Evolutionary conservation across 2,329 filamentous ascomycete genomes (phyloP).

Genomic region (Rosellinia necatrix): DNA sequence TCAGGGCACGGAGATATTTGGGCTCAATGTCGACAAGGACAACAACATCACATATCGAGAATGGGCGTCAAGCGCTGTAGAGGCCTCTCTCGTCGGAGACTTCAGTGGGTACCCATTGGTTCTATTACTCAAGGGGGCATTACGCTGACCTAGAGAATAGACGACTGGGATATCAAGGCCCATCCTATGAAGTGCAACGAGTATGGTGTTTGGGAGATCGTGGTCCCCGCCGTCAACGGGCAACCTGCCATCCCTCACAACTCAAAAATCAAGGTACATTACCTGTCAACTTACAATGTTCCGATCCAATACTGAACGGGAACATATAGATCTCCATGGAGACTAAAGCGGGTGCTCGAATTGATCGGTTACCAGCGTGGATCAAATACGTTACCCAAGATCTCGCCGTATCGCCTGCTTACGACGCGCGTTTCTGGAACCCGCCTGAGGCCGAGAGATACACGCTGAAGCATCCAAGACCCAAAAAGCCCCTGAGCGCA

Average conservation of each 20-base stretch:
- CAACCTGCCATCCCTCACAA: slow-evolving; percentile 84
- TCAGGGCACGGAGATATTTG: slow-evolving; percentile 84
- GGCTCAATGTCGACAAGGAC: slow-evolving; percentile 79
- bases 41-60: slow-evolving; percentile 90
- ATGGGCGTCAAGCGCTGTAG: slow-evolving; percentile 90
- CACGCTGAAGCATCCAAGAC: slow-evolving; percentile 79
- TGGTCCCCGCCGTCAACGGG: slow-evolving; percentile 73
- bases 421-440: slow-evolving; percentile 97
- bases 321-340: slow-evolving; percentile 75
- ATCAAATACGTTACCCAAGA: slow-evolving; percentile 98
- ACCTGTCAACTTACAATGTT: neutral
- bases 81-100: slow-evolving; percentile 88
- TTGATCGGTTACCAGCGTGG: slow-evolving; percentile 92
- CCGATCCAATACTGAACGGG: neutral
- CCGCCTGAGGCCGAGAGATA: slow-evolving; percentile 78
- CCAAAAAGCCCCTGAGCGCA: slow-evolving; percentile 81
- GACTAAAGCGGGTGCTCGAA: slow-evolving; percentile 75
- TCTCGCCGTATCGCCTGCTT: slow-evolving; percentile 83
- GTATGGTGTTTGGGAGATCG: slow-evolving; percentile 87
- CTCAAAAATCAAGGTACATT: slow-evolving; percentile 88
- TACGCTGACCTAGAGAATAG: slow-evolving; percentile 50
- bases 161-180: slow-evolving; percentile 82
- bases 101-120: slow-evolving; percentile 69
- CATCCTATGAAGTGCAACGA: slow-evolving; percentile 86
- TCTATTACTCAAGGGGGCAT: neutral